Conservation (phyloP, 306 rosid species). For the Sophora flavescens region DNA sequence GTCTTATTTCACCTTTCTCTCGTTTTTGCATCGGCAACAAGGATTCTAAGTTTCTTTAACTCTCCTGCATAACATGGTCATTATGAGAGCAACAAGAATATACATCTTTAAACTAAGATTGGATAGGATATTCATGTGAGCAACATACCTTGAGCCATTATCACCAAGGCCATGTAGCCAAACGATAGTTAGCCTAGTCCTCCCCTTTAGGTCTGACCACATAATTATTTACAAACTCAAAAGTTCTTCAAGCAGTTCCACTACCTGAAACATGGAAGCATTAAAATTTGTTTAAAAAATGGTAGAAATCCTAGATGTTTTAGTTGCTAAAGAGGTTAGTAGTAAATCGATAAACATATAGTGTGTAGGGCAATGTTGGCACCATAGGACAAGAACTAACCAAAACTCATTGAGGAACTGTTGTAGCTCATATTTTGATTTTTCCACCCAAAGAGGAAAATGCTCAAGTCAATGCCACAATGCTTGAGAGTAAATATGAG, state of each 20-base stretch:
- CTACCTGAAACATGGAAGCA: conserved; percentile 67
- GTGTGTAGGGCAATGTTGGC: conserved; percentile 36
- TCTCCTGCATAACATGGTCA: too few species aligned
- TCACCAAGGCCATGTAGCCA: conserved; percentile 97
- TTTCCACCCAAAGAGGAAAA: conserved; percentile 44
- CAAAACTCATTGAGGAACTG: conserved; percentile 67
- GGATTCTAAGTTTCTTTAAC: too few species aligned
- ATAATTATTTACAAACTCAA: conserved; percentile 91
- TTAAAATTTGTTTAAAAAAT: conserved; percentile 48
- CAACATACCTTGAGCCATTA: conserved; percentile 82
- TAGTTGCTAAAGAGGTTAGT: conserved; percentile 29
- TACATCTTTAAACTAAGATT: conserved; percentile 27
- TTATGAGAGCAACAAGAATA: too few species aligned
- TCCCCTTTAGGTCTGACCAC: conserved; percentile 90
- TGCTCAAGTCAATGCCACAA: conserved; percentile 49
- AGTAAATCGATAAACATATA: conserved; percentile 19
- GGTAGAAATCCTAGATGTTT: conserved; percentile 37
- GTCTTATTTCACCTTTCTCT: too few species aligned
- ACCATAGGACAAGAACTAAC: conserved; percentile 60
- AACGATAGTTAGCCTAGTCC: conserved; percentile 91
- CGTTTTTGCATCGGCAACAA: too few species aligned
- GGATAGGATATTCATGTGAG: conserved; percentile 38
- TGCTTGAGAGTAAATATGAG: conserved; percentile 52
- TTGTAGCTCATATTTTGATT: conserved; percentile 85
- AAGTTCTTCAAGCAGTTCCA: conserved; percentile 67